These are phyloP conservation scores for Xerocomellus chrysenteron DNA, from an alignment of 768 basidiomycete genomes.

Conservation along the genomic window DNA sequence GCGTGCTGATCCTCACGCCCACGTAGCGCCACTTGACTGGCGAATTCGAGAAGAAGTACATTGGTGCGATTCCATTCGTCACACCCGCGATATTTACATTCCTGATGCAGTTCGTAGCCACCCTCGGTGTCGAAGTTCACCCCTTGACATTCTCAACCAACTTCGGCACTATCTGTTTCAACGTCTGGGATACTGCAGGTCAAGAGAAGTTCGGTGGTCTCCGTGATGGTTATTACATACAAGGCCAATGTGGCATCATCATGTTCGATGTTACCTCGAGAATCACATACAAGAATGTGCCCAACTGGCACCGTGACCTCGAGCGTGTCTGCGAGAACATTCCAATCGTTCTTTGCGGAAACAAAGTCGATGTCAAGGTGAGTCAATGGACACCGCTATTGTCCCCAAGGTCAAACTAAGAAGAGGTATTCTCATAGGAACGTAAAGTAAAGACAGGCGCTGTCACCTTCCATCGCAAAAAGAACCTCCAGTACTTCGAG, in stretches of 20 bases:
- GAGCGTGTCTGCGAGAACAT: conserved; percentile 99
- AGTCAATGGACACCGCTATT: conserved; percentile 22
- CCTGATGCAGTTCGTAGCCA: conserved; percentile 56
- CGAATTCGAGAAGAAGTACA: conserved; percentile 99
- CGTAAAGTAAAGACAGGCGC: conserved; percentile 99
- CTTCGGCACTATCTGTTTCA: conserved; percentile 98
- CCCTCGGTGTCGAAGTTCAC: conserved; percentile 99
- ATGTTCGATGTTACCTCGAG: conserved; percentile 99
- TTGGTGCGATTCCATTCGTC: conserved; percentile 56
- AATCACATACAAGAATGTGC: conserved; percentile 99
- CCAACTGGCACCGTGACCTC: conserved; percentile 99
- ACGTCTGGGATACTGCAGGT: conserved; percentile 99
- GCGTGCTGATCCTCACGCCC: conserved; percentile 50
- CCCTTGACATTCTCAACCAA: conserved; percentile 95
- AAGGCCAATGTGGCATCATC: conserved; percentile 99
- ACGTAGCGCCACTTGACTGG: conserved; percentile 93
- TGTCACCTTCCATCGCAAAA: conserved; percentile 99
- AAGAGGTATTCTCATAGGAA: conserved; percentile 57
- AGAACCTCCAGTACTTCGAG: conserved; percentile 99
- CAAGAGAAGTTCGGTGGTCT: conserved; percentile 99
- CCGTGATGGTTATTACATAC: conserved; percentile 94
- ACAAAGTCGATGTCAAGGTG: conserved; percentile 99
- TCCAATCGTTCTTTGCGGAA: conserved; percentile 98
- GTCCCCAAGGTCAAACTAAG: conserved; percentile 2
- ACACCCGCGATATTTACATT: conserved; percentile 12